Conservation (phyloP, 2,329 filamentous ascomycete species). For the Myriosclerotinia scirpicola region DNA sequence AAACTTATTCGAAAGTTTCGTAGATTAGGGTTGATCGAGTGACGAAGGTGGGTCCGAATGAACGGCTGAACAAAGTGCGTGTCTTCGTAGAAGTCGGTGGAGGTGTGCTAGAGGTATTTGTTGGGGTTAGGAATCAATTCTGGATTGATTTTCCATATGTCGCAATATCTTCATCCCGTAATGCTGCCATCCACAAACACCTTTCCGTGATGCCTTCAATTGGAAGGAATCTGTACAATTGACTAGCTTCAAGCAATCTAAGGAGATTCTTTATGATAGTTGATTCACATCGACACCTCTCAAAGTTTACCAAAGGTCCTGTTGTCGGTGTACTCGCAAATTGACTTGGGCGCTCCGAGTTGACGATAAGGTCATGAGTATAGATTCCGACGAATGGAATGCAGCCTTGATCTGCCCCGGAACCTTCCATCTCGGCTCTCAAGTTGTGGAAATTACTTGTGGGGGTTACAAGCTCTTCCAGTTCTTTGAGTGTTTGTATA, state of each 20-base stretch:
- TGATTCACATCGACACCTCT: conserved; percentile 74
- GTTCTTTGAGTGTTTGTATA: conserved; percentile 61
- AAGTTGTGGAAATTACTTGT: conserved; percentile 76
- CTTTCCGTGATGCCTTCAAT: conserved; percentile 76
- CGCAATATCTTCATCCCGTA: conserved; percentile 73
- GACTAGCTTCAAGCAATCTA: conserved; percentile 75
- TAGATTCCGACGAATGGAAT: conserved; percentile 85
- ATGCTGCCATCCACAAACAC: conserved; percentile 81
- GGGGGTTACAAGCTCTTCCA: conserved; percentile 74
- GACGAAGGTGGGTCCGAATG: neutral
- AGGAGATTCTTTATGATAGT: conserved; percentile 77
- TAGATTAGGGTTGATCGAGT: neutral
- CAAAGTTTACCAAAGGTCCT: conserved; percentile 77
- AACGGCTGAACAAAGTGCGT: too few species aligned
- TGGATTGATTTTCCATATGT: conserved; percentile 42
- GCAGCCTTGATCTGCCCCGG: conserved; percentile 63
- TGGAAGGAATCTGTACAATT: conserved; percentile 70
- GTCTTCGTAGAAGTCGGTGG: neutral
- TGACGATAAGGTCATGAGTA: conserved; percentile 80
- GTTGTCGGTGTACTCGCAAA: conserved; percentile 66
- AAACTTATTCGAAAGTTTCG: conserved; percentile 10
- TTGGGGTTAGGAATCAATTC: conserved; percentile 29
- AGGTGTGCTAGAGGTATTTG: neutral
- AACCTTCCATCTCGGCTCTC: conserved; percentile 75
- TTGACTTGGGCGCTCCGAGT: conserved; percentile 74